Base-by-base conservation (phyloP, 2,329 filamentous ascomycete genomes). In the Ophiostoma pallidulum region DNA sequence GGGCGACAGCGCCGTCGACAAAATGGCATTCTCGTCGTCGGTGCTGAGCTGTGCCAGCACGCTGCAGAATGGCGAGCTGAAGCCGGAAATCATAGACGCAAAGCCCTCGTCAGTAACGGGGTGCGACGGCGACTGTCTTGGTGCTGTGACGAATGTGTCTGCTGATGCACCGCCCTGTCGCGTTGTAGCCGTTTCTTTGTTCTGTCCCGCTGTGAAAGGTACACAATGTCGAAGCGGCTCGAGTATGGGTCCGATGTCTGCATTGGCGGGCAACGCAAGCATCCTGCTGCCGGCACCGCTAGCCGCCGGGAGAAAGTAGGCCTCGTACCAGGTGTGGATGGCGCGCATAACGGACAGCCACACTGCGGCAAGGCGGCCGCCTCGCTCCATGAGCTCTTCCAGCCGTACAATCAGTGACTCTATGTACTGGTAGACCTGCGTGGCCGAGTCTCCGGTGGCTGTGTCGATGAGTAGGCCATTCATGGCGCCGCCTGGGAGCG, bases 401-500 rank as follows among this genome's bases (percentile, higher is more conserved):
- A 50, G 38, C 3, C 38, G 36, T 16, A 29, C 39, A 3, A 42
- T 26, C 12, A 52, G 47, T 8, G 31, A 16, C 12, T 20, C 41
- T 4, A 52, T 22, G 39, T 52, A 52, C 26, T 45, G 41, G 41
- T 47, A 29, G 12, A 47, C 31, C 20, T 49, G 43, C 8, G 47
- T 52, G 31, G 44, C 40, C 33, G 47, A 50, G 28, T 24, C 28
- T 9, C 29, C 40, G 29, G 37, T 41, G 16, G 20, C 36, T 3
- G 39, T 38, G 32, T 52, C 47, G 16, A 41, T 33, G 14, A 50
- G 10, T 4, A 47, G 41, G 12, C 40, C 45, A 19, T 49, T 12
- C 48, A 52, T 48, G 28, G 45, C 41, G 22, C 51, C 51, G 31
- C 45, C 48, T 2, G 51, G 51, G 13, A 50, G 41, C 4, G 31